Evolutionary conservation across 768 basidiomycete species (phyloP), one percentile per base, ranked within the genome.

Genomic region (Serpula lacrymans): DNA sequence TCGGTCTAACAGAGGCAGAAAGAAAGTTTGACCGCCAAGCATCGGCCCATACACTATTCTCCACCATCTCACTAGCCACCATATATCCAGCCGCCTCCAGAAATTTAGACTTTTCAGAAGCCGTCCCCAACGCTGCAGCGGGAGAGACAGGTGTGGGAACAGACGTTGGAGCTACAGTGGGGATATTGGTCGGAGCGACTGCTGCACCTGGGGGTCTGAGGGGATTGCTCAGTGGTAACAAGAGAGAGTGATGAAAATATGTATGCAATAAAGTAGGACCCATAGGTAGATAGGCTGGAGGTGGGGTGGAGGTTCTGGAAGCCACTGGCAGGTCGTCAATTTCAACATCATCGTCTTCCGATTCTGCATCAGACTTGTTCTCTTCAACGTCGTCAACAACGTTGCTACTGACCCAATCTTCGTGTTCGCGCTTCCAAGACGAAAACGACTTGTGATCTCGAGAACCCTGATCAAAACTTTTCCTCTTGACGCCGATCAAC

Each of bases 141-240:
- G 89, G 89, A 0, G 88, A 91, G 3, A 91, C 86, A 1, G 89
- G 89, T 0, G 89, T 92, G 1, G 87, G 88, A 0, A 83, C 88
- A n/a, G 75, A 74, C 3, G 68, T 67, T 3, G 63, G 64, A 4
- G 70, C 54, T 11, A 68, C 59, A 12, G 65, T 54, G 0, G 69
- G 62, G 3, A 70, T 65, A 47, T 66, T 65, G 33, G 71, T 69
- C 7, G 73, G 69, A 10, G 69, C 68, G 2, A 74, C 67, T 18
- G 70, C 69, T 8, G 75, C 67, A 1, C 71, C 82, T 1, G 80
- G 80, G 1, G 80, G 75, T 1, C 77, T 75, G 3, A 88, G 62
- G 3, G 84, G 73, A 18, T 64, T 69, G 49, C 80, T 77, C 28
- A 82, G 61, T 2, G 80, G 71, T n/a, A 88, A 71, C 12, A 90